Percentiles rank a stretch among this genome's conserved stretches.
phyloP scores from a whole-genome alignment of 805 yeast genomes.

The Nakazawaea ishiwadae region DNA sequence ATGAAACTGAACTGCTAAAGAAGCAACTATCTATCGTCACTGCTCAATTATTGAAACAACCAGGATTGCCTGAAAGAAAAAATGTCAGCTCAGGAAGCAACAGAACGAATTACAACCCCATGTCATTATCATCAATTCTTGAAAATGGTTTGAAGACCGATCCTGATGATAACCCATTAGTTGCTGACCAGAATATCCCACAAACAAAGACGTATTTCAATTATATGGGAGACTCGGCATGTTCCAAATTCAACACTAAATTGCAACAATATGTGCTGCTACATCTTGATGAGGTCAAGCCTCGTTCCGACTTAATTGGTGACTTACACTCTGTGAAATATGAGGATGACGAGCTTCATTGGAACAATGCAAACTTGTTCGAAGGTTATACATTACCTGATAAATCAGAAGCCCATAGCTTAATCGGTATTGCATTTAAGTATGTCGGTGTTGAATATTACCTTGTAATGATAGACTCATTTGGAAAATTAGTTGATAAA shows the following conservation, averaged over 20 bases:
- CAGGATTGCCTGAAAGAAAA: constrained; percentile 7
- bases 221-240: constrained; percentile 13
- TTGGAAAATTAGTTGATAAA: constrained; percentile 4
- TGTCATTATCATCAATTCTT: constrained; percentile 5
- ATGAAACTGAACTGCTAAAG: constrained; percentile 4
- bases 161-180: constrained; percentile 10
- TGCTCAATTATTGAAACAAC: constrained; percentile 8
- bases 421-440: constrained; percentile 3
- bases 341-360: constrained; percentile 5
- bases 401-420: constrained; percentile 5
- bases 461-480: constrained; percentile 7
- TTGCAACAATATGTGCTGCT: constrained; percentile 11
- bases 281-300: neutral
- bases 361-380: constrained; percentile 1
- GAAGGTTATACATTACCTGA: constrained; percentile 3
- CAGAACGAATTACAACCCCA: neutral
- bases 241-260: constrained; percentile 13
- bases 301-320: neutral
- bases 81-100: neutral
- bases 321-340: neutral
- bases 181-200: constrained; percentile 12
- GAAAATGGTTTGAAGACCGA: constrained; percentile 5
- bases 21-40: constrained; percentile 3
- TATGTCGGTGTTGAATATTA: constrained; percentile 11
- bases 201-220: constrained; percentile 1